Evolutionary conservation across 805 yeast genomes (phyloP), one percentile per base, ranked within the genome.

Genomic region (Kodamaea lidongshanica): DNA sequence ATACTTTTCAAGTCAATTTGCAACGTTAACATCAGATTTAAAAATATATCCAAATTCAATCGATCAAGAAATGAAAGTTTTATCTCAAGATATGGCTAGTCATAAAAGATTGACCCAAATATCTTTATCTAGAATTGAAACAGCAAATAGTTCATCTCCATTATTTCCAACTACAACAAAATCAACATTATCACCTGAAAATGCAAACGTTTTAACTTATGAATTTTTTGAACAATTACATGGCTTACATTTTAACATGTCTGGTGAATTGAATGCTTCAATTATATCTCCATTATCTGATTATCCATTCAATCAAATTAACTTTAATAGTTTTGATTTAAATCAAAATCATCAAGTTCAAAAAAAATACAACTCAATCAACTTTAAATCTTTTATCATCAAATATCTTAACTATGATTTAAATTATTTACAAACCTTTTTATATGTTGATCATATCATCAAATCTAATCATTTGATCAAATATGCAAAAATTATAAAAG

Each of bases 381-480:
- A 20, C 19, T 35, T 33, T 33, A 30, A 33, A 13, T 28, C 35
- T n/a, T 27, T 24, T 33, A 23, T 28, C 18, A 32, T 51, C 31
- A 42, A 47, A 15, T 38, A 40, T 26, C 31, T 60, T 21, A 60
- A 58, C 34, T 54, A 45, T 27, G 48, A 48, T 19, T 35, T 50
- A n/a, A 41, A 44, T 32, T 34, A 34, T 14, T 34, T 40, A 19
- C 37, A 52, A 10, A 41, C 51, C 12, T 39, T 45, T 7, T 36
- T 57, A 7, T 58, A 47, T 35, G 35, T 59, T 16, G 52, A 52
- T 36, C 33, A 47, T 16, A 17, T 61, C 3, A 25, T 31, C 16
- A 43, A 42, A 14, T 37, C 39, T 7, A 58, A 61, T 36, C 59
- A 58, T 32, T 32, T 60, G 16, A 45, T 61, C 18, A 40, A 44